phyloP scores from a whole-genome alignment of 176 grass and related monocot genomes.

The Cenchrus fungigraminus region DNA sequence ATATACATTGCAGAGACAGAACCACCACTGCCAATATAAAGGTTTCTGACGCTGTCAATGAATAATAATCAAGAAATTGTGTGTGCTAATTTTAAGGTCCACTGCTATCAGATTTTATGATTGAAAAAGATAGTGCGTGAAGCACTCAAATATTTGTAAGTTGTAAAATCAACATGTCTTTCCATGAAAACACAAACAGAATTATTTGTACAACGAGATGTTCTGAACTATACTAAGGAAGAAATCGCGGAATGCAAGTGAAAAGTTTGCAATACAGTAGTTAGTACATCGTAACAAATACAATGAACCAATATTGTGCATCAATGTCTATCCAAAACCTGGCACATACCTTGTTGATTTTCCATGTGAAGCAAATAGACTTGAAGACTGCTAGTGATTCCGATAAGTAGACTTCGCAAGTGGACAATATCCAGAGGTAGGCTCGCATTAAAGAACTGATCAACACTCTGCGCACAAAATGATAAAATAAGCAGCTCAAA shows the following conservation, averaged over 20 bases:
- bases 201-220: background rate
- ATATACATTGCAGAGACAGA: background rate
- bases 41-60: background rate
- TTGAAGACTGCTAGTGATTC: slow-evolving; percentile 76
- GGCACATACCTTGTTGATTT: slow-evolving; percentile 84
- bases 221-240: background rate
- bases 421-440: slow-evolving; percentile 74
- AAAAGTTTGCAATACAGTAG: background rate
- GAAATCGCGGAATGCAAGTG: background rate
- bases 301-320: background rate
- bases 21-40: background rate
- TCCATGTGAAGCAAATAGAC: slow-evolving; percentile 80
- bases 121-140: slow-evolving; percentile 17
- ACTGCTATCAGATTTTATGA: background rate
- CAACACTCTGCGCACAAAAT: slow-evolving; percentile 66
- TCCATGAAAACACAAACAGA: background rate
- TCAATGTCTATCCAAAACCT: slow-evolving; percentile 10
- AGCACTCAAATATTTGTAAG: background rate
- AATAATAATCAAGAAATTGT: background rate
- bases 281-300: background rate
- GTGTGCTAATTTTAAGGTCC: background rate
- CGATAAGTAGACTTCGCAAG: slow-evolving; percentile 82
- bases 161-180: background rate
- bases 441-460: slow-evolving; percentile 81
- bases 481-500: slow-evolving; percentile 33